Percentiles rank a stretch among this genome's conserved stretches.
Evolutionary conservation across 495 filamentous ascomycete species (phyloP).

Genomic region (Baudoinia panamericana): DNA sequence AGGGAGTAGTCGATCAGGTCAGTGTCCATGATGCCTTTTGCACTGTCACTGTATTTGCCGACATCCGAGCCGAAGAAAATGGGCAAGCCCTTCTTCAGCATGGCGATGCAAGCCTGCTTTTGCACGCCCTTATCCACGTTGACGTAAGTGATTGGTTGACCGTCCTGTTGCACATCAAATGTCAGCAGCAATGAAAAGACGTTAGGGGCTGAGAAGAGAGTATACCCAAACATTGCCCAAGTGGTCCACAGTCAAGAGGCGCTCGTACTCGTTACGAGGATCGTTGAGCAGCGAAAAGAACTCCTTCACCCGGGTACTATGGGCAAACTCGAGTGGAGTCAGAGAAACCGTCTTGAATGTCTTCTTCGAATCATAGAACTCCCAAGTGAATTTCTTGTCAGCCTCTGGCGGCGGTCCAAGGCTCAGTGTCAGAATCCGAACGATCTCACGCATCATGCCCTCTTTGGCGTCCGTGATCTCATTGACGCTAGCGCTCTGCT

Average conservation of each 20-base stretch:
- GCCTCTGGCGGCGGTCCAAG: slow-evolving; percentile 63
- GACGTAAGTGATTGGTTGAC: slow-evolving; percentile 59
- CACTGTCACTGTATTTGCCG: slow-evolving; percentile 57
- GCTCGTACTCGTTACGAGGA: slow-evolving; percentile 57
- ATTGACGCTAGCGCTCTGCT: slow-evolving; percentile 21
- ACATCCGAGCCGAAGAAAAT: slow-evolving; percentile 86
- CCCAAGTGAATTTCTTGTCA: slow-evolving; percentile 57
- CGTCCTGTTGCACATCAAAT: no score
- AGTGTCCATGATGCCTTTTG: slow-evolving; percentile 63
- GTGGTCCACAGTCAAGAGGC: slow-evolving; percentile 57
- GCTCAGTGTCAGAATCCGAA: slow-evolving; percentile 62
- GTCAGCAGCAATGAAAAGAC: no score
- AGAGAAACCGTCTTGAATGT: slow-evolving; percentile 40
- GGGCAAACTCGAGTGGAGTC: slow-evolving; percentile 50
- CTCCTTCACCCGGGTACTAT: slow-evolving; percentile 39
- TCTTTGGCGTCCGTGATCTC: slow-evolving; percentile 44
- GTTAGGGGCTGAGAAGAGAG: no score
- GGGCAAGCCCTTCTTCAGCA: slow-evolving; percentile 61
- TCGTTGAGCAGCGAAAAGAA: slow-evolving; percentile 76
- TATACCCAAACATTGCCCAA: slow-evolving; percentile 70
- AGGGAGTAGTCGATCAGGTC: slow-evolving; percentile 52
- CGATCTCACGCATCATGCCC: slow-evolving; percentile 62
- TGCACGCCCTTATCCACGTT: slow-evolving; percentile 63
- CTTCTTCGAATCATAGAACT: slow-evolving; percentile 55
- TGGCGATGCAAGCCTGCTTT: slow-evolving; percentile 58